Base-by-base conservation (phyloP, 139 green algal genomes). In the Zygnema circumcarinatum region DNA sequence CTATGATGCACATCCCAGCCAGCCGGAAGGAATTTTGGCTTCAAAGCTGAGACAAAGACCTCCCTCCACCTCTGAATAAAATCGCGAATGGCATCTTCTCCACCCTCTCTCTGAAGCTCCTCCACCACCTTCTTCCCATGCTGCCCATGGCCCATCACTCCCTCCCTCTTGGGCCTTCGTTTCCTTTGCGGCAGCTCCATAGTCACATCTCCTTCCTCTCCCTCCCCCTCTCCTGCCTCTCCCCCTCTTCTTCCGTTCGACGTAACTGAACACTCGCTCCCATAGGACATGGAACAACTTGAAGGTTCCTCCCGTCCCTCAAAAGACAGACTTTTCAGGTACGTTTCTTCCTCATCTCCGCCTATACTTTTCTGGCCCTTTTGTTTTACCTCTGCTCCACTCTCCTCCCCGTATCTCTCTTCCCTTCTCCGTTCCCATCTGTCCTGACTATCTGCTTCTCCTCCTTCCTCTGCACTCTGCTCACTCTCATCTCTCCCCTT, bases 1-100 rank as follows among this genome's bases (percentile, higher is more conserved):
- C 81, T 88, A 79, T 90, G 85, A 78, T 83, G 29, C 7, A 90
- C 78, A 39, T 79, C 85, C 85, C 85, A 90, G 21, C 62, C 85
- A 22, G 75, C 22, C n/a, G 85, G 85, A 41, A 90, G 79, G 31
- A 82, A 90, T 38, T 36, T 33, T 33, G 85, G 85, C 38, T 67
- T 41, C 42, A 90, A 67, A 38, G 85, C 76, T 38, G 33, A 38
- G 1, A 90, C 85, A 87, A 90, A 90, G 38, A 53, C 42, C 38
- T 79, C 40, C 38, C 76, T 56, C 85, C 85, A 90, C 29, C 42
- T 42, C 36, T 81, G 85, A 41, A 81, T 73, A 67, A 90, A 90
- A 35, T 41, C 54, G 3, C 85, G 79, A 25, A 90, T 39, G 32
- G 32, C 76, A 7, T 81, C 85, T 52, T 90, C 85, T 25, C 85